Percentiles rank a stretch among this genome's conserved stretches.
Evolutionary conservation across 768 basidiomycete genomes (phyloP).

Genomic region (Phlegmacium glaucopus): DNA sequence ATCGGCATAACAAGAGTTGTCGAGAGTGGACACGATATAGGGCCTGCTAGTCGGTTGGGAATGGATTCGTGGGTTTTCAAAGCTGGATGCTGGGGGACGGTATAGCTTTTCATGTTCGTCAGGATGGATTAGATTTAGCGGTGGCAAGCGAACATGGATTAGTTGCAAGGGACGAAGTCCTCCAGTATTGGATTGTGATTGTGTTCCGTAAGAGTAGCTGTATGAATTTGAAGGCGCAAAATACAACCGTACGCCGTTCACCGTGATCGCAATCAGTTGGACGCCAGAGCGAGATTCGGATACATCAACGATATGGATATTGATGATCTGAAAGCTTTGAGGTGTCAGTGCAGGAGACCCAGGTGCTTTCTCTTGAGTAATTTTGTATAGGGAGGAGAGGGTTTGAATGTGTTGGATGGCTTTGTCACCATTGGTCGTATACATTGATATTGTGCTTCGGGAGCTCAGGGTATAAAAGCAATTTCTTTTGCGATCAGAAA

Average conservation of each 20-base stretch:
- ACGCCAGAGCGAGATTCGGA: conserved; percentile 66
- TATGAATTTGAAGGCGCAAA: conserved; percentile 59
- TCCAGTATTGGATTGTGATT: conserved; percentile 24
- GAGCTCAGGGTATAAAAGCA: conserved; percentile 77
- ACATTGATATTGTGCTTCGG: conserved; percentile 63
- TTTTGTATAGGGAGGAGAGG: conserved; percentile 68
- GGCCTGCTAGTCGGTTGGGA: conserved; percentile 48
- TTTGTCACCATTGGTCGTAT: conserved; percentile 61
- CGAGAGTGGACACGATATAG: conserved; percentile 55
- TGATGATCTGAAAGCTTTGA: conserved; percentile 65
- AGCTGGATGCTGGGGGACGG: conserved; percentile 44
- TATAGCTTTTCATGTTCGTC: conserved; percentile 59
- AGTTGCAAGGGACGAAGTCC: conserved; percentile 54
- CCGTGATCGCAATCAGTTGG: conserved; percentile 79
- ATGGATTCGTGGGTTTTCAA: conserved; percentile 43
- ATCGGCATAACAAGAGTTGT: conserved; percentile 61
- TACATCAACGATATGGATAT: conserved; percentile 65
- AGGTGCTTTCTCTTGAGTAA: conserved; percentile 78
- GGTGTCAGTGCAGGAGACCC: conserved; percentile 70
- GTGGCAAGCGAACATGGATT: conserved; percentile 77
- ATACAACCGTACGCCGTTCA: conserved; percentile 82
- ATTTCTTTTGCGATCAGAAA: conserved; percentile 64
- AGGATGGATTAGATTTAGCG: conserved; percentile 71
- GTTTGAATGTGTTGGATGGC: conserved; percentile 70
- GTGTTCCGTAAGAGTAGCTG: conserved; percentile 46